A percentile compares a stretch with the other conserved stretches of the same genome.
Conservation (phyloP, 2,329 filamentous ascomycete species). For the Fusarium pseudonygamai region DNA sequence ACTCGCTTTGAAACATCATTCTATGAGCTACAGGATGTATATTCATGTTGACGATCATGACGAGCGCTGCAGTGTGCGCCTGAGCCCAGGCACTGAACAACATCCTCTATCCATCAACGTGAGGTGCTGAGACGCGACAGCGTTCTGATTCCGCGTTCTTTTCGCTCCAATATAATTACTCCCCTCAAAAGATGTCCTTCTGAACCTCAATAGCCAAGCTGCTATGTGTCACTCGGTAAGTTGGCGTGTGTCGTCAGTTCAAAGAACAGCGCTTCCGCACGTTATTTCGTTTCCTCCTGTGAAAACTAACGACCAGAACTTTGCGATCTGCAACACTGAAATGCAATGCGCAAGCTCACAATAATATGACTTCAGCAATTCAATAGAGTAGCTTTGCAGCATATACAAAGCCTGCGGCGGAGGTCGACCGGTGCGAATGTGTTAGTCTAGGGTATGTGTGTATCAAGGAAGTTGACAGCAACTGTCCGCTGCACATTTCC, state of each 20-base stretch:
- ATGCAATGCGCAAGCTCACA: no score
- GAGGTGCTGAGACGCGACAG: background rate
- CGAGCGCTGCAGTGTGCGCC: no score
- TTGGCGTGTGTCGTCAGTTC: background rate
- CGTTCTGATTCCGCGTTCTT: no score
- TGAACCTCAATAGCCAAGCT: no score
- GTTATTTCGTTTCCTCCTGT: background rate
- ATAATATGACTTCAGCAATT: fast-evolving
- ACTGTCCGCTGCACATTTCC: background rate
- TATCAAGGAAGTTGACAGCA: background rate
- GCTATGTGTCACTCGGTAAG: background rate
- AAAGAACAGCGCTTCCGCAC: no score
- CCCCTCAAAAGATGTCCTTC: no score
- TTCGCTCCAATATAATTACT: background rate
- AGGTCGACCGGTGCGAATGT: background rate
- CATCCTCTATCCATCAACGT: background rate
- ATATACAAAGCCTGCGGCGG: background rate
- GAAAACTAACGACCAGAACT: no score
- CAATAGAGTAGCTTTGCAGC: no score
- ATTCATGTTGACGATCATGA: background rate
- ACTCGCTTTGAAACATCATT: fast-evolving
- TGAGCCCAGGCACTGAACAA: background rate
- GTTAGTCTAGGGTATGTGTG: background rate
- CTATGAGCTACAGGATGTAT: no score
- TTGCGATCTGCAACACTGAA: background rate